Base-by-base conservation (phyloP, 2,329 filamentous ascomycete species). In the Xylariaceae sp. region DNA sequence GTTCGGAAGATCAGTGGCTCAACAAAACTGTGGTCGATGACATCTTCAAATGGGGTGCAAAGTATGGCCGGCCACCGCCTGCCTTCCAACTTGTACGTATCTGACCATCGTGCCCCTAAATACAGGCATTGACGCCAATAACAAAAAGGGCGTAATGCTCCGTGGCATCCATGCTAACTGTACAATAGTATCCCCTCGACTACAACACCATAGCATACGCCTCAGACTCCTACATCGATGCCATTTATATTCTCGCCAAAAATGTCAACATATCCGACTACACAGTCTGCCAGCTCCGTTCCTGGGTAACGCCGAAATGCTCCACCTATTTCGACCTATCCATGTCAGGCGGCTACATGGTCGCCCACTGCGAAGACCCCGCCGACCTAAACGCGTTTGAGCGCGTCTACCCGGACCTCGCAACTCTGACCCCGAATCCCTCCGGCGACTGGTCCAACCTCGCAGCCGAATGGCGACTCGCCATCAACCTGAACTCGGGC, bases 121-220 rank as follows among this genome's bases (percentile, higher is more conserved):
- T 30, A 30, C 23, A 30, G 23, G 37, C 37, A 3, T 4, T 41
- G 2, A 41, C 11, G 37, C 11, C 6, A 37, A 2, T 9, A 8
- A 34, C 34, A 18, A 4, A 2, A 18, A 17, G 5, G 11, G n/a
- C 45, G 2, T 3, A n/a, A 9, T 23, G 11, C 18, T 15, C 41
- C 1, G 2, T 11, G 9, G 5, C 41, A 49, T 3, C 4, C 18
- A 11, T 39, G n/a, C 62, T 63, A 50, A 63, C 53, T 5, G 30
- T 47, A 23, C 3, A 6, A 4, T 35, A 82, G 78, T 80, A 73
- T 30, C 89, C 89, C 0, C 71, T 74, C 1, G 73, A 80, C 4
- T 88, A 80, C 73, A 92, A 93, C 69, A 88, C 88, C 0, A 72
- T 90, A 4, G 74, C 81, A 48, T 88, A 89, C 66, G 74, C 74